A percentile compares a stretch with the other conserved stretches of the same genome.
These are phyloP conservation scores for Claviceps sp. DNA, from an alignment of 2,329 filamentous ascomycete species.

Conservation along the genomic window DNA sequence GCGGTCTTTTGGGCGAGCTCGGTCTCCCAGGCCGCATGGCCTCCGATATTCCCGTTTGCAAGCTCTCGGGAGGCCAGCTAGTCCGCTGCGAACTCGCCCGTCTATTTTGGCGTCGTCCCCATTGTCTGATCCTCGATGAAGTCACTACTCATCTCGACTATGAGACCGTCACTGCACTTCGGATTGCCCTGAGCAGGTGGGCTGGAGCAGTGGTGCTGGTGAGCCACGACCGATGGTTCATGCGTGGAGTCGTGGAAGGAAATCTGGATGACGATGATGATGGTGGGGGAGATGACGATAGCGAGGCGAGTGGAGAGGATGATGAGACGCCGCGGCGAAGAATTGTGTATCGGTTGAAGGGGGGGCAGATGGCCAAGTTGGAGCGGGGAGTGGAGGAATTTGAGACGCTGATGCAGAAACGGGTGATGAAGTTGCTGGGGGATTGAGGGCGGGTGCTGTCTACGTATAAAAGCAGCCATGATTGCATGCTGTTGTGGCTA, in stretches of 20 bases:
- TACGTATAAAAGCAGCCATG: neutral
- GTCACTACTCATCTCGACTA: constrained; percentile 78
- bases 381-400: constrained; percentile 51
- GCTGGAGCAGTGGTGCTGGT: constrained; percentile 64
- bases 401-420: constrained; percentile 47
- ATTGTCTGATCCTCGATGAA: constrained; percentile 65
- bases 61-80: constrained; percentile 68
- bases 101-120: constrained; percentile 54
- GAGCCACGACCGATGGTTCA: constrained; percentile 72
- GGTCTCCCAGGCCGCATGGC: constrained; percentile 57
- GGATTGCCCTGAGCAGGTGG: constrained; percentile 52
- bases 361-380: constrained; percentile 41
- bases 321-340: constrained; percentile 33
- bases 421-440: constrained; percentile 31
- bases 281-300: constrained; percentile 13
- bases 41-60: constrained; percentile 58
- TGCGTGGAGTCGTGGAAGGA: constrained; percentile 50
- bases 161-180: constrained; percentile 61
- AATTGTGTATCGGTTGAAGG: constrained; percentile 46
- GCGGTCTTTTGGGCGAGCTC: constrained; percentile 52
- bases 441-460: neutral
- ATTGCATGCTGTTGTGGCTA: neutral
- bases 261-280: constrained; percentile 15
- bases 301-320: constrained; percentile 18
- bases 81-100: constrained; percentile 52